Base-by-base conservation (phyloP, 2,329 filamentous ascomycete species). In the Fusarium acutatum region DNA sequence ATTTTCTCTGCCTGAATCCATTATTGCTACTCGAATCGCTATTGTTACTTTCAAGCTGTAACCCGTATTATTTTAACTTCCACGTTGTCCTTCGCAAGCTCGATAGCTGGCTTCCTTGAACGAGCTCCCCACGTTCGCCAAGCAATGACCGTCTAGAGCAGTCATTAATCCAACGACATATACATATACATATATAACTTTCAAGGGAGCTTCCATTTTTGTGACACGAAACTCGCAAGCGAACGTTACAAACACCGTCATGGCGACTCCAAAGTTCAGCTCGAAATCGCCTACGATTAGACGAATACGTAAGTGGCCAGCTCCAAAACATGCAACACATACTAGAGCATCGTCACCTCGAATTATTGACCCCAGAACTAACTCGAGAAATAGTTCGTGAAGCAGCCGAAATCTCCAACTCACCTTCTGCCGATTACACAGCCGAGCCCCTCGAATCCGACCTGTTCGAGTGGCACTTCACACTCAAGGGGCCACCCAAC, bases 401-500 rank as follows among this genome's bases (percentile, higher is more conserved):
- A 90, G 95, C 96, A 65, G 88, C 93, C 67, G 96, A 98, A 81
- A 90, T 99, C 63, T 91, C 94, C 69, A 88, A 87, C 66, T 89
- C 93, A 41, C 94, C 96, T 9, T 96, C 94, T 6, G 87, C 93
- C 60, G 94, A 97, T 84, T 97, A 96, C 83, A 90, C 92, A 76
- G 96, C 96, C 44, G 87, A 91, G 8, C 96, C 96, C 1, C 90
- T 96, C 71, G 96, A 98, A 80, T 87, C 90, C 37, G 95, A 98
- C 83, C 91, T 99, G 60, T 97, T 97, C 84, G 95, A 98, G 84
- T 99, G 96, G 96, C 96, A 99, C 86, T 99, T 98, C 84, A 99
- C 96, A 1, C 88, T 99, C n/a, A 91, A 92, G 58, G 96, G 96
- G 0, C 95, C 96, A 0, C 96, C 96, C 0, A 86, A 89, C 37